A percentile compares a stretch with the other conserved stretches of the same genome.
phyloP scores from a whole-genome alignment of 2,329 filamentous ascomycete species.

The Penicillium sp. region DNA sequence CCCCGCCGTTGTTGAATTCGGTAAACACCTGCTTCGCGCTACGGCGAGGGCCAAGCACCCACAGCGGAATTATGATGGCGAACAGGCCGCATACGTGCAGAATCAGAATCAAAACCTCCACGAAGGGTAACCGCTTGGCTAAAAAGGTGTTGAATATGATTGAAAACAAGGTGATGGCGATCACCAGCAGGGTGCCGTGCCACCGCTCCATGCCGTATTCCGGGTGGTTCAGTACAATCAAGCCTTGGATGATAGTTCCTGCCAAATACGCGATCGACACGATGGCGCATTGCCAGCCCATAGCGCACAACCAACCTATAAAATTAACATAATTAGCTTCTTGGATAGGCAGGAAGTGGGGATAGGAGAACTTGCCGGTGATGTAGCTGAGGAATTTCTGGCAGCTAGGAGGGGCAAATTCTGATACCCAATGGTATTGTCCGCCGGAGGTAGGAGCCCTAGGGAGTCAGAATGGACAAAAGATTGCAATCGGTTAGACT shows the following conservation, averaged over 20 bases:
- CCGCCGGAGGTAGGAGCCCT: slow-evolving; percentile 35
- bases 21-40: neutral
- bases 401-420: slow-evolving; percentile 28
- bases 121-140: slow-evolving; percentile 22
- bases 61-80: slow-evolving; percentile 28
- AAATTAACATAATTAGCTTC: neutral
- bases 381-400: slow-evolving; percentile 30
- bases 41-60: slow-evolving; percentile 12
- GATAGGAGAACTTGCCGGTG: neutral
- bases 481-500: neutral
- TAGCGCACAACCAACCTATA: slow-evolving; percentile 24
- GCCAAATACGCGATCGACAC: slow-evolving; percentile 20
- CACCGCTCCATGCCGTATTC: neutral
- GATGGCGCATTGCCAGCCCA: slow-evolving; percentile 25
- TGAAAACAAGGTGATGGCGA: slow-evolving; percentile 17
- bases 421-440: slow-evolving; percentile 18
- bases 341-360: neutral
- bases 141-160: slow-evolving; percentile 26
- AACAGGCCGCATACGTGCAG: slow-evolving; percentile 29
- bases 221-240: slow-evolving; percentile 25
- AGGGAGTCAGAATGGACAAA: neutral
- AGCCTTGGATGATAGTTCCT: slow-evolving; percentile 28
- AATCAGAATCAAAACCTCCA: slow-evolving; percentile 26
- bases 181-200: slow-evolving; percentile 6
- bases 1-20: neutral